A percentile compares a stretch with the other conserved stretches of the same genome.
Evolutionary conservation across 192 early-diverging fungal species (phyloP).

Genomic region (Rhizophagus sp.): DNA sequence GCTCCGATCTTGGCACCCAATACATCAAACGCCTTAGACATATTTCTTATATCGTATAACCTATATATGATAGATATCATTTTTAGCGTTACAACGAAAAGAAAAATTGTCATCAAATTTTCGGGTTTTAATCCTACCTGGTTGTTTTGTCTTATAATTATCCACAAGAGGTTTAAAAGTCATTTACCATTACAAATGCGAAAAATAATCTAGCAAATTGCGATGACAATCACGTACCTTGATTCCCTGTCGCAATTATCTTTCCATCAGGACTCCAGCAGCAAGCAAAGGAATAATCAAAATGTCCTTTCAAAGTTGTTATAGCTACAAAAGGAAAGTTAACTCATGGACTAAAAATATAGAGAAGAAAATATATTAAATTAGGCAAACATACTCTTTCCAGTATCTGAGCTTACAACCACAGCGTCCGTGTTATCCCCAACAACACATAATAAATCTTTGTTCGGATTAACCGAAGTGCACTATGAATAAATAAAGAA

Average conservation of each 20-base stretch:
- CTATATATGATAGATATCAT: constrained; percentile 39
- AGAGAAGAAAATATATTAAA: background rate
- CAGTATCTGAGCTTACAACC: constrained; percentile 49
- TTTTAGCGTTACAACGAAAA: background rate
- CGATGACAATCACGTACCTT: constrained; percentile 27
- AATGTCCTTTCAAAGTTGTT: constrained; percentile 52
- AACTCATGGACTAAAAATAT: background rate
- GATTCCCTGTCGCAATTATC: constrained; percentile 65
- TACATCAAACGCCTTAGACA: constrained; percentile 51
- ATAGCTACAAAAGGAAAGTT: constrained; percentile 30
- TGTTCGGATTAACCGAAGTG: constrained; percentile 53
- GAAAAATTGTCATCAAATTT: too few relatives aligned
- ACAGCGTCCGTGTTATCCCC: constrained; percentile 52
- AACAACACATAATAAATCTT: constrained; percentile 57
- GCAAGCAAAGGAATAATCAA: constrained; percentile 72
- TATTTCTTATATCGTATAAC: constrained; percentile 66
- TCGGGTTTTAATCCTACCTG: constrained; percentile 19
- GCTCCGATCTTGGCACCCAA: constrained; percentile 56
- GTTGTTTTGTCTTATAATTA: constrained; percentile 41
- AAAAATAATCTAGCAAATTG: background rate
- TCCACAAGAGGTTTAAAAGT: background rate
- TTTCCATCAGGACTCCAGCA: constrained; percentile 60
- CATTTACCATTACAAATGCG: background rate
- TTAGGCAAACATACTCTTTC: constrained; percentile 40
- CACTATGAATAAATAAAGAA: constrained; percentile 45